A percentile compares a stretch with the other conserved stretches of the same genome.
Conservation (phyloP, 179 eudicot genomes). For the Patellifolia procumbens region DNA sequence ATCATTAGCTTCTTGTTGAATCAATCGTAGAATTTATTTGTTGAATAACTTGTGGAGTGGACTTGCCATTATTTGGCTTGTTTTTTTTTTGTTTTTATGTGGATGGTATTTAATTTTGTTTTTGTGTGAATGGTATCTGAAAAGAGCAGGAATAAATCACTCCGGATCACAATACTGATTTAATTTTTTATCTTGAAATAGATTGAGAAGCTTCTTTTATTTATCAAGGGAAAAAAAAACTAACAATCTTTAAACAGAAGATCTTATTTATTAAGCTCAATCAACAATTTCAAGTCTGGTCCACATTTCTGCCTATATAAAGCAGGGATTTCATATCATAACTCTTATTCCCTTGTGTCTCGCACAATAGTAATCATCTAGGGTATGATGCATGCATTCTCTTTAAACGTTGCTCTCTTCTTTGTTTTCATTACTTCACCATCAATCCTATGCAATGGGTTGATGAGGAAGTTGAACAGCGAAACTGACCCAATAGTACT, state of each 20-base stretch:
- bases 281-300: not conserved
- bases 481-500: constrained; percentile 17
- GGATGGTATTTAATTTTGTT: too few species aligned
- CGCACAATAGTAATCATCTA: not conserved
- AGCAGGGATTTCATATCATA: not conserved
- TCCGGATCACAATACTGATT: not conserved
- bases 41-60: constrained; percentile 5
- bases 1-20: not conserved
- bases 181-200: not conserved
- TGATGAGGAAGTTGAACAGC: constrained; percentile 20
- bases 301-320: constrained; percentile 6
- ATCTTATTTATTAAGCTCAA: constrained; percentile 8
- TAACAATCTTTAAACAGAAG: too few species aligned
- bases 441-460: constrained; percentile 23
- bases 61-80: not conserved
- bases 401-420: constrained; percentile 6
- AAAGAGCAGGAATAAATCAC: too few species aligned
- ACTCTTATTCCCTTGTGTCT: not conserved
- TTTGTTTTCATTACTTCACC: constrained; percentile 7
- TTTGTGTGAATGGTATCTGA: too few species aligned
- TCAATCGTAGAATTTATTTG: not conserved
- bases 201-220: not conserved
- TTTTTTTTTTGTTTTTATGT: not conserved
- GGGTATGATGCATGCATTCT: not conserved
- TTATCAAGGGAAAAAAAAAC: too few species aligned